These are phyloP conservation scores for Umbilicus rupestris DNA, from an alignment of 164 flowering plant genomes.

Conservation along the genomic window DNA sequence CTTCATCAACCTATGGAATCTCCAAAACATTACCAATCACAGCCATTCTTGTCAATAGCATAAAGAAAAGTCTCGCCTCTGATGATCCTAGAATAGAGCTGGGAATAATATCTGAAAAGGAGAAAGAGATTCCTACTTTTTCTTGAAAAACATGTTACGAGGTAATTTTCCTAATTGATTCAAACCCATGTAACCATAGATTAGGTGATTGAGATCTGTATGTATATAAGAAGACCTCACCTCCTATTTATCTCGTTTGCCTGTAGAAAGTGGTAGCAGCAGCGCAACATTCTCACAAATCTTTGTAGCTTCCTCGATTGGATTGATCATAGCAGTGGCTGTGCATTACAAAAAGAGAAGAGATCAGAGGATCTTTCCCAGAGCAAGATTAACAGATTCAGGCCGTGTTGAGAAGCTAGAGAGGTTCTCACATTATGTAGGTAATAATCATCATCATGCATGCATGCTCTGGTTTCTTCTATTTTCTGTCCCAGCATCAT, in stretches of 20 bases:
- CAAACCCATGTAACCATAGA: not conserved
- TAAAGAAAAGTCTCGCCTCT: not conserved
- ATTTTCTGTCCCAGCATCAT: not conserved
- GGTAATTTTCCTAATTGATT: not conserved
- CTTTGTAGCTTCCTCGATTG: conserved; percentile 31
- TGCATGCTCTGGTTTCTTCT: not conserved
- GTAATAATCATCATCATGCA: conserved; percentile 19
- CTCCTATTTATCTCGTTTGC: not conserved
- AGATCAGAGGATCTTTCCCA: conserved; percentile 26
- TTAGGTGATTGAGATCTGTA: not conserved
- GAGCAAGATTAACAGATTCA: conserved; percentile 9
- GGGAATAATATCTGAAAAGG: not conserved
- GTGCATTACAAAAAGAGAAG: conserved; percentile 16
- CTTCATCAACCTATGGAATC: not conserved
- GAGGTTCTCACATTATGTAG: conserved; percentile 38
- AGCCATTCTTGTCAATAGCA: not conserved
- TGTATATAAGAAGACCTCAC: conserved; percentile 1
- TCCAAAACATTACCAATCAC: conserved; percentile 1
- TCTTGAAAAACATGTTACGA: conserved; percentile 1
- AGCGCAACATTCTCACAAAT: conserved; percentile 24
- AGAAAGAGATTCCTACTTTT: not conserved
- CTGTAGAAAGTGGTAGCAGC: conserved; percentile 16
- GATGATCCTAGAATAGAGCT: not conserved
- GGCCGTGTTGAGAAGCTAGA: conserved; percentile 30
- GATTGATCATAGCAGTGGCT: conserved; percentile 28